These are phyloP conservation scores for Penicillium sclerotiorum DNA, from an alignment of 2,329 filamentous ascomycete species.

Conservation along the genomic window DNA sequence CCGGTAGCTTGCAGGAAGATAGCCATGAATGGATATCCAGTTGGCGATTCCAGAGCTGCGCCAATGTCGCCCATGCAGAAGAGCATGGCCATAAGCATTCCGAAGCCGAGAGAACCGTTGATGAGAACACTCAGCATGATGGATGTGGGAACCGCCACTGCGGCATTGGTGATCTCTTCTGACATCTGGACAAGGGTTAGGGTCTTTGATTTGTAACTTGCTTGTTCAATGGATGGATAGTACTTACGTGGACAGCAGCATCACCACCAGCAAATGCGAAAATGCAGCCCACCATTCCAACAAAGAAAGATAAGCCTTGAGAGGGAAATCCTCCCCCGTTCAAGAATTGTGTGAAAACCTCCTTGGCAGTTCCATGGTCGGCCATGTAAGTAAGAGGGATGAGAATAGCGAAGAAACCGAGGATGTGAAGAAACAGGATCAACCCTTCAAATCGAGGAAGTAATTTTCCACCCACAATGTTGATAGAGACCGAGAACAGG, in stretches of 20 bases:
- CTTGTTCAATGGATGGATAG: background rate
- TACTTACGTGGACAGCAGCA: slow-evolving; percentile 28
- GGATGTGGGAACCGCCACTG: slow-evolving; percentile 48
- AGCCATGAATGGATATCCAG: slow-evolving; percentile 53
- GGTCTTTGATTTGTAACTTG: slow-evolving; percentile 30
- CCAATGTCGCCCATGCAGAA: slow-evolving; percentile 47
- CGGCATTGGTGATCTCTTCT: slow-evolving; percentile 53
- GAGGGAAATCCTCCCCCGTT: slow-evolving; percentile 27
- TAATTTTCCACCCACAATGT: slow-evolving; percentile 32
- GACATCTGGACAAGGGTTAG: slow-evolving; percentile 45
- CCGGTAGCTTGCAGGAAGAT: slow-evolving; percentile 54
- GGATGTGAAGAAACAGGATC: slow-evolving; percentile 6
- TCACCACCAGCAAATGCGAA: slow-evolving; percentile 29
- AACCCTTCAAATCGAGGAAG: slow-evolving; percentile 14
- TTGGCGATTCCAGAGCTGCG: slow-evolving; percentile 41
- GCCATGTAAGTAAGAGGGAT: slow-evolving; percentile 20
- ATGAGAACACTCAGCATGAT: slow-evolving; percentile 51
- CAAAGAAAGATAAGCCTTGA: slow-evolving; percentile 28
- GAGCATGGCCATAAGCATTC: slow-evolving; percentile 45
- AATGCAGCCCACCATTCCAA: slow-evolving; percentile 25
- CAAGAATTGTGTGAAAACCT: slow-evolving; percentile 25
- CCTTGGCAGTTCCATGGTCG: background rate
- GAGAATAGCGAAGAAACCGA: slow-evolving; percentile 21
- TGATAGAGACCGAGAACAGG: background rate
- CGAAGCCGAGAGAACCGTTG: slow-evolving; percentile 51